Percentiles rank a stretch among this genome's conserved stretches.
phyloP scores from a whole-genome alignment of 352 stramenopile species.

The Phytophthora pini region DNA sequence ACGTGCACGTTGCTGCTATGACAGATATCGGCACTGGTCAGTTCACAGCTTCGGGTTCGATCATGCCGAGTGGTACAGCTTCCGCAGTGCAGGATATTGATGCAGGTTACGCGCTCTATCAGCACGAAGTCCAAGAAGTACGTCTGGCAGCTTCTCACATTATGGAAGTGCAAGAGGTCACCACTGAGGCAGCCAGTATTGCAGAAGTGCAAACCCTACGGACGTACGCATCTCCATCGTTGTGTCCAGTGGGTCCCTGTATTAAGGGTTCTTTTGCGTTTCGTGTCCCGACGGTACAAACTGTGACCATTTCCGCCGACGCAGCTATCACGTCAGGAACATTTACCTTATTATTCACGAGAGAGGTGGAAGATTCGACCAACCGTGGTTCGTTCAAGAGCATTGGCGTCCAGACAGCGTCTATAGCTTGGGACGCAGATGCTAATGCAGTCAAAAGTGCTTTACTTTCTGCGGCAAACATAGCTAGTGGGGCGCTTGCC shows the following conservation, averaged over 20 bases:
- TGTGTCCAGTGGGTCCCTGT: conserved; percentile 57
- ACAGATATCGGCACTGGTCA: conserved; percentile 62
- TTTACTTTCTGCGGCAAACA: conserved; percentile 34
- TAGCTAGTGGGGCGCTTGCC: conserved; percentile 28
- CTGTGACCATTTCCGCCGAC: conserved; percentile 60
- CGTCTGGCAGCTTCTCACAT: conserved; percentile 70
- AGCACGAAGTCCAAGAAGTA: conserved; percentile 74
- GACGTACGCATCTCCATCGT: conserved; percentile 51
- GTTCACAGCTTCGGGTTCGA: conserved; percentile 45
- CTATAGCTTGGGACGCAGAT: conserved; percentile 53
- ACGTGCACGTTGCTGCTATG: conserved; percentile 60
- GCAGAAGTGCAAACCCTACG: conserved; percentile 77
- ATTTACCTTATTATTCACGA: conserved; percentile 55
- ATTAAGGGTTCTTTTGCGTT: conserved; percentile 67
- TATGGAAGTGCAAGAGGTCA: conserved; percentile 73
- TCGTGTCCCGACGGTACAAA: conserved; percentile 77
- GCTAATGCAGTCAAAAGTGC: conserved; percentile 40
- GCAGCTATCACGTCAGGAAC: conserved; percentile 59
- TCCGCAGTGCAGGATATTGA: conserved; percentile 57
- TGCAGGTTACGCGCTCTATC: conserved; percentile 63
- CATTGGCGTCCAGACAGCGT: conserved; percentile 29
- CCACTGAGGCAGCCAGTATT: conserved; percentile 64
- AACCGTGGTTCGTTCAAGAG: conserved; percentile 33
- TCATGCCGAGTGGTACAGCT: conserved; percentile 58
- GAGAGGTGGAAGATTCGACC: conserved; percentile 30